Conservation (phyloP, 2,329 filamentous ascomycete species). For the Claviceps capensis region DNA sequence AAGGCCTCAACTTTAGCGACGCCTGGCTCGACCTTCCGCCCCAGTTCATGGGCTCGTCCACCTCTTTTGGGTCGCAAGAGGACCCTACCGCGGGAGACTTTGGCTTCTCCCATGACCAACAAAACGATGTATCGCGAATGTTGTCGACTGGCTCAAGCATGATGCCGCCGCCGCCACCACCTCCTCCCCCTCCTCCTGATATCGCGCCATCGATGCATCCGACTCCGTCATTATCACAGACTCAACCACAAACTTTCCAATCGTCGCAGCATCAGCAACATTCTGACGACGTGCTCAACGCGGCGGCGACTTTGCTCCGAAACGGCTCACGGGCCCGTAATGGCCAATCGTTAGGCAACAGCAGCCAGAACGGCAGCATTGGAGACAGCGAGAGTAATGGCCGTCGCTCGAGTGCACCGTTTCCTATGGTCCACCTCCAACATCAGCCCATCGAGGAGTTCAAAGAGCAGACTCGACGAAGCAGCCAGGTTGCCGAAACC, state of each 20-base stretch:
- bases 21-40: constrained; percentile 48
- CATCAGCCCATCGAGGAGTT: constrained; percentile 31
- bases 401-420: constrained; percentile 15
- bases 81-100: constrained; percentile 6
- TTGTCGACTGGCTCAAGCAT: constrained; percentile 14
- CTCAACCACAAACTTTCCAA: constrained; percentile 5
- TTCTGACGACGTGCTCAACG: constrained; percentile 41
- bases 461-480: constrained; percentile 24
- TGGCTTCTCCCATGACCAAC: constrained; percentile 9
- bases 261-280: constrained; percentile 10
- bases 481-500: constrained; percentile 16
- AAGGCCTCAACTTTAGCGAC: constrained; percentile 35
- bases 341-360: not conserved
- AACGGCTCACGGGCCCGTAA: constrained; percentile 19
- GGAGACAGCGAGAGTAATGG: constrained; percentile 11
- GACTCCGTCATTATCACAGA: constrained; percentile 5
- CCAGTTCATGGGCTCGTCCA: constrained; percentile 50
- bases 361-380: constrained; percentile 11
- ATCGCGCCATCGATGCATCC: not conserved
- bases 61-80: constrained; percentile 44
- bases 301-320: constrained; percentile 39
- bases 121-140: constrained; percentile 7
- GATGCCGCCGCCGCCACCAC: constrained; percentile 21
- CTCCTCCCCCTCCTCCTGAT: constrained; percentile 4
- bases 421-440: constrained; percentile 26